Evolutionary conservation across 208 protist genomes (phyloP).

Genomic region (Trypanosoma avium): DNA sequence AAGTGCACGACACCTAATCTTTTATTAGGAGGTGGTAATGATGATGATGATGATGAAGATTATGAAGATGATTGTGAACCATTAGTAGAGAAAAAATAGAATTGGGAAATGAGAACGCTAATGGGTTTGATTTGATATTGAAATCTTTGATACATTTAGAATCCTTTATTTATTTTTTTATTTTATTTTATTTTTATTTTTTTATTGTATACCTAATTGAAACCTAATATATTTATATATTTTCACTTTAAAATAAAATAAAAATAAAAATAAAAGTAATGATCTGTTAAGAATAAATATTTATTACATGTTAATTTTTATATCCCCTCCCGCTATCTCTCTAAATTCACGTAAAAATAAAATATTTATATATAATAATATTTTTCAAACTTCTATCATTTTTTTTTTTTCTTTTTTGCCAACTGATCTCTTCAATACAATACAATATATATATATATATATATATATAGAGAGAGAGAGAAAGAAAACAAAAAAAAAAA

Average conservation of each 20-base stretch:
- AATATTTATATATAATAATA: no score
- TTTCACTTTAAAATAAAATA: conserved; percentile 9
- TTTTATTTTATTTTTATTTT: not conserved
- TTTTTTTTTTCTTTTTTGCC: no score
- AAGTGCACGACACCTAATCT: conserved; percentile 65
- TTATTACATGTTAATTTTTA: no score
- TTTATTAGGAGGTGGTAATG: not conserved
- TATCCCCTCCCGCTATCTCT: no score
- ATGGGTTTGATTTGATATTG: not conserved
- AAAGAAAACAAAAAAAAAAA: not conserved
- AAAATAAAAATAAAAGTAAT: conserved; percentile 22
- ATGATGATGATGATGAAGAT: not conserved
- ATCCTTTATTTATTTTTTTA: no score
- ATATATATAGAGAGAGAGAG: not conserved
- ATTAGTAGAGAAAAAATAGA: not conserved
- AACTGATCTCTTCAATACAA: no score
- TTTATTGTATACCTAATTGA: not conserved
- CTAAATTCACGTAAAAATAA: no score
- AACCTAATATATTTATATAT: not conserved
- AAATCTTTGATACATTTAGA: no score
- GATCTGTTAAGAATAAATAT: no score
- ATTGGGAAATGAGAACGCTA: not conserved
- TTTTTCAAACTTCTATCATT: no score
- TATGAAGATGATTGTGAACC: not conserved
- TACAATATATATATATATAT: conserved; percentile 7